Evolutionary conservation across 768 basidiomycete species (phyloP), one percentile per base, ranked within the genome.

Genomic region (Tulasnella sp.): DNA sequence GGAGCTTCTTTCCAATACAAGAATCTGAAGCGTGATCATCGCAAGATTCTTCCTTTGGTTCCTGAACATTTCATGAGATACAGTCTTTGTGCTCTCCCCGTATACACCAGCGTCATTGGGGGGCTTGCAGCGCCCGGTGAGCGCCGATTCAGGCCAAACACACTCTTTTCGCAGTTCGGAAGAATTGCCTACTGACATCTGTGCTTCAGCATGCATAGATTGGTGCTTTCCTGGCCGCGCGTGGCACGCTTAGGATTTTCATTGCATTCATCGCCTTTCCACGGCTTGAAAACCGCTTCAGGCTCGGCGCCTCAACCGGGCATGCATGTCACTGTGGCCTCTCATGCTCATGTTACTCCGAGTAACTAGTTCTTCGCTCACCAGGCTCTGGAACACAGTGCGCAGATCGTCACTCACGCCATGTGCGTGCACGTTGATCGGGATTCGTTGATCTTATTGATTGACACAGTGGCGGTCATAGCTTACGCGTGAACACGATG

Each of bases 1-100:
- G n/a, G 24, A 38, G 17, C 44, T 46, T 12, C 19, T 56, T 29
- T 15, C 44, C 9, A 30, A 56, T 25, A 12, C 21, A 46, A 34
- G 24, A n/a, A 27, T 56, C 54, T 10, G 41, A 15, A 25, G 21
- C 21, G 42, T 56, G 49, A 19, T 51, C 8, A 25, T 31, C 25
- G 27, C 53, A n/a, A 27, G 34, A 19, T 64, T 71, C 19, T 65
- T 82, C 24, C 64, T 81, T 22, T 70, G 75, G 4, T 73, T 77
- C 19, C 80, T 62, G 73, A 21, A 71, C 8, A 79, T 79, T 1
- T 75, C 77, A 0, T 85, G 82, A 60, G 83, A 84, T 49, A 79
- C 82, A 11, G 77, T 82, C 11, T 85, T 85, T 64, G 80, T 83
- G 8, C 72, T 86, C 34, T 84, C 80, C 64, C 82, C 80, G 60